Evolutionary conservation across 164 flowering plant species (phyloP), one percentile per base, ranked within the genome.

Genomic region (Euptelea pleiosperma): DNA sequence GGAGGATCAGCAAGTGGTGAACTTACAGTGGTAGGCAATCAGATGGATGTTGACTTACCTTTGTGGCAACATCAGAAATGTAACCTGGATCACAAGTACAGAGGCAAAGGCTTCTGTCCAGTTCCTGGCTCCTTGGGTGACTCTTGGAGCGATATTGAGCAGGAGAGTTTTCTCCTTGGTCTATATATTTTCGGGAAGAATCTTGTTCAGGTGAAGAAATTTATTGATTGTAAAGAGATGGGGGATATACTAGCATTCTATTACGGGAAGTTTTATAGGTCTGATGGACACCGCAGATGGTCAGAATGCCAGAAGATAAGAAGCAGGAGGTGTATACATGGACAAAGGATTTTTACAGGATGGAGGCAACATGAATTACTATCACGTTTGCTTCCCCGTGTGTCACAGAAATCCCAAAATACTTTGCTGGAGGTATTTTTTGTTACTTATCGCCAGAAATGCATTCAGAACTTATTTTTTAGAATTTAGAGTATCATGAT

Each of bases 101-200:
- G 29, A 54, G 43, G 60, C 40, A 43, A 49, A 55, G 31, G 53
- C 46, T 43, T 30, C 57, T 30, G 8, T 62, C 72, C 71, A 6
- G 77, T 82, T 55, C 96, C 96, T 39, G 85, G 81, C 6, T 60
- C 67, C 0, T n/a, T 45, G 9, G 55, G 63, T 18, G 73, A 61
- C 10, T 18, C 72, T n/a, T 94, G 97, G 99, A 80, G 62, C 63
- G 82, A 76, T 58, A 24, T 70, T 33, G 97, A 94, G 57, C 68
- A 62, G 58, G 78, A 67, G 7, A 76, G 84, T 57, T 82, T 94
- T 71, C 73, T 94, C 42, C 91, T 94, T 41, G 88, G 95, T 37
- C 72, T 94, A 34, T 88, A 91, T 60, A 79, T 91, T 12, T 89
- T 88, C 70, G 95, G 93, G 60, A 94, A 91, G 74, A 85, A 90